Evolutionary conservation across 352 stramenopile species (phyloP), one percentile per base, ranked within the genome.

Genomic region (Halophytophthora polymorphica): DNA sequence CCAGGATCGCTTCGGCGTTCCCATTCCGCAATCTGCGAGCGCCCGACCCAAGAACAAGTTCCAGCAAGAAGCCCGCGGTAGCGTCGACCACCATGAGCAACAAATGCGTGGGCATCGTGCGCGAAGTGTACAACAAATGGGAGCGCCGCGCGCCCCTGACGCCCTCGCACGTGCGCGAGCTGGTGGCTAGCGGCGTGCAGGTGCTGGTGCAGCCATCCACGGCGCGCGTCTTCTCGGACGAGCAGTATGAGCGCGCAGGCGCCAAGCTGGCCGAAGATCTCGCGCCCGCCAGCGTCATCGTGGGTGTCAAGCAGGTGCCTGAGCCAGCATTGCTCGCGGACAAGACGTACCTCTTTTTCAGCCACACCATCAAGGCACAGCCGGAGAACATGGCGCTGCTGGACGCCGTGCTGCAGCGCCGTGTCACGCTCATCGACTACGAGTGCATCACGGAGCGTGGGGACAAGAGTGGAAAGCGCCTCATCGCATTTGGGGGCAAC

Each of bases 311-410:
- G 71, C 87, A 98, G 52, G 86, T 97, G 40, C 83, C 80, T 12
- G 82, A 83, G 55, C 63, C 81, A 14, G 57, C 83, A 45, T 68
- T 98, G 36, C 66, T 97, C 40, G 48, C 77, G 7, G 77, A 98
- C 33, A 97, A 97, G 70, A 97, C 92, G 18, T 98, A 98, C 66
- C 83, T 98, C 56, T 98, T 98, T 73, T 98, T 98, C 65, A 96
- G 83, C 54, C 96, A 98, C 77, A 96, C 90, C 47, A 98, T 98
- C 75, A 98, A 98, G 64, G 96, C 91, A 36, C 96, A 98, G 70
- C 77, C 83, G 3, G 88, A 98, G 63, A 98, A 98, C 71, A 98
- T 98, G 95, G 67, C 73, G 54, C 71, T 98, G 18, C 77, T 98
- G 41, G 86, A 98, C 60, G 75, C 87, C 18, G 86, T 98, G 50